Percentiles rank a stretch among this genome's conserved stretches.
These are phyloP conservation scores for Pseudozyma tsukubaensis DNA, from an alignment of 1,284 basidiomycete species.

Conservation along the genomic window DNA sequence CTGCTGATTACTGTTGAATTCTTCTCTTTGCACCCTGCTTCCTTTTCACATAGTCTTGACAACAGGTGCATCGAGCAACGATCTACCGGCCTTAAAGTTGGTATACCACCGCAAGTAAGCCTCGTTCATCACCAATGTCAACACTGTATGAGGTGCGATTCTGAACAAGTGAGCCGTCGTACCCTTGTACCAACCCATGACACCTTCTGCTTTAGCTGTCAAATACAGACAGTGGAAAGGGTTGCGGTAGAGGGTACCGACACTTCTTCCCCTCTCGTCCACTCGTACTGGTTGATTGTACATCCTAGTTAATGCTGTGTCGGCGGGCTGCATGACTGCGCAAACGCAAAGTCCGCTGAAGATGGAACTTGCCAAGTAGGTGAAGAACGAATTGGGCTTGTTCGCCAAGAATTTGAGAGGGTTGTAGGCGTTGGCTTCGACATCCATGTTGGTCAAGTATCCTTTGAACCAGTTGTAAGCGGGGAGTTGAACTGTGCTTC, in stretches of 20 bases:
- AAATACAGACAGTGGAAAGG: slow-evolving; percentile 97
- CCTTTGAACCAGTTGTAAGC: slow-evolving; percentile 84
- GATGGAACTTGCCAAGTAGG: slow-evolving; percentile 86
- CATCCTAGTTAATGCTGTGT: slow-evolving; percentile 84
- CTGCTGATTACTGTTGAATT: background rate
- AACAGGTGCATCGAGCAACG: slow-evolving; percentile 41
- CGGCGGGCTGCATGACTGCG: slow-evolving; percentile 71
- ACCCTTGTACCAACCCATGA: slow-evolving; percentile 74
- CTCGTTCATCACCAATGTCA: slow-evolving; percentile 62
- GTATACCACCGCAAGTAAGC: slow-evolving; percentile 54
- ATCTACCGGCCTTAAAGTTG: slow-evolving; percentile 53
- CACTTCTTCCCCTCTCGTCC: slow-evolving; percentile 51
- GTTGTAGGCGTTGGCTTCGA: slow-evolving; percentile 67
- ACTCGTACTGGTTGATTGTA: slow-evolving; percentile 80
- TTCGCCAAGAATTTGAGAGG: slow-evolving; percentile 58
- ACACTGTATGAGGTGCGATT: slow-evolving; percentile 66
- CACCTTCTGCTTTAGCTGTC: slow-evolving; percentile 88
- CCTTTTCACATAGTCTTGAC: slow-evolving; percentile 23
- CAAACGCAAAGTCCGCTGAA: slow-evolving; percentile 89
- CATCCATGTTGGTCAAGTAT: slow-evolving; percentile 58
- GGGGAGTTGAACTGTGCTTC: slow-evolving; percentile 92
- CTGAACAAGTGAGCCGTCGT: slow-evolving; percentile 66
- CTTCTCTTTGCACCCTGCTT: background rate
- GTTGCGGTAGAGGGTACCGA: slow-evolving; percentile 71
- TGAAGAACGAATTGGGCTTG: slow-evolving; percentile 79